Conservation (phyloP, 495 filamentous ascomycete genomes). For the Chaetomidium leptoderma region DNA sequence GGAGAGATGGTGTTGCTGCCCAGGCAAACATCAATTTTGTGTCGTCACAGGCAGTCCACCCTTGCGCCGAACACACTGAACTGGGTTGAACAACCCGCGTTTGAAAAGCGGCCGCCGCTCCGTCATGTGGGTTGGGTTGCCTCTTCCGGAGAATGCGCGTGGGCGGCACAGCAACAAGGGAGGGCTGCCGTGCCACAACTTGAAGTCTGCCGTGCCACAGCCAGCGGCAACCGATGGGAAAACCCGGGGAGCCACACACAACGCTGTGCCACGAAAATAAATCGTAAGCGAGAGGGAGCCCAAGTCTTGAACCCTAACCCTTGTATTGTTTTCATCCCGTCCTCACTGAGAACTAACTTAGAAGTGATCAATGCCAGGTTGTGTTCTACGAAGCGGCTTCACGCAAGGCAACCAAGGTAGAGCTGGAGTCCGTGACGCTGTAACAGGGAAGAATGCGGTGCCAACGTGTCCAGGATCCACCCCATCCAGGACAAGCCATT, state of each 20-base stretch:
- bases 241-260: neutral
- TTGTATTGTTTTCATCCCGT: too few species aligned
- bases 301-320: slow-evolving; percentile 1
- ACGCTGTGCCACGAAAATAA: neutral
- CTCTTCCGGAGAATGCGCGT: neutral
- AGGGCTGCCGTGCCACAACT: neutral
- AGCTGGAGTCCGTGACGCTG: too few species aligned
- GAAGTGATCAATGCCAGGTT: too few species aligned
- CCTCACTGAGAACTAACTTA: too few species aligned
- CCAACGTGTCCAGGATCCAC: too few species aligned
- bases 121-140: neutral
- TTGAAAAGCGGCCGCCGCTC: neutral
- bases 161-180: slow-evolving; percentile 2
- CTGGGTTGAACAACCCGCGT: neutral
- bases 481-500: too few species aligned
- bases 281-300: slow-evolving; percentile 1
- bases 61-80: neutral
- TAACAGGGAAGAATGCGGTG: too few species aligned
- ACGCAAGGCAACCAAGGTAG: too few species aligned
- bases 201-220: neutral
- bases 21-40: neutral
- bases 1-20: neutral
- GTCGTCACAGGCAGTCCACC: neutral
- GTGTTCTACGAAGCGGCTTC: too few species aligned
- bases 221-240: neutral